Conservation (phyloP, 2,329 filamentous ascomycete species). For the Pseudogymnoascus sp. region DNA sequence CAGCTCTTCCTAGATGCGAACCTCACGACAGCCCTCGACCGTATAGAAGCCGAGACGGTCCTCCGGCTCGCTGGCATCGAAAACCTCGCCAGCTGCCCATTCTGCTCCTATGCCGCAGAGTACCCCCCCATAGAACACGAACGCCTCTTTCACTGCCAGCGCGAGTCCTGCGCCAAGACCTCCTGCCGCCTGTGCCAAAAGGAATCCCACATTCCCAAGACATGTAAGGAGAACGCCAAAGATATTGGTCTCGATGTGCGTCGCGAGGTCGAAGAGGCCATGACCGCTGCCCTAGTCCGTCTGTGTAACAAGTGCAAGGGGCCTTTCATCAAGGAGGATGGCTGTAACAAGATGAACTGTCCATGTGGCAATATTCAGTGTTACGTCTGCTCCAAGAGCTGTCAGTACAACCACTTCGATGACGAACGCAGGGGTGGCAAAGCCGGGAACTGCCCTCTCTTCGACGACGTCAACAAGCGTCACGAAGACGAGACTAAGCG, state of each 20-base stretch:
- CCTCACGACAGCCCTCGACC: constrained; percentile 55
- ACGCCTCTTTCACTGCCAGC: constrained; percentile 66
- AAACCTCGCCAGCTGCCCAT: constrained; percentile 68
- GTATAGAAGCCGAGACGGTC: constrained; percentile 62
- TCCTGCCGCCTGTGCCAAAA: constrained; percentile 63
- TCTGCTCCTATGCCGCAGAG: constrained; percentile 73
- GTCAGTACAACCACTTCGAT: constrained; percentile 65
- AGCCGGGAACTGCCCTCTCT: constrained; percentile 56
- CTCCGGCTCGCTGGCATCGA: constrained; percentile 65
- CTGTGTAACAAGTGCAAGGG: constrained; percentile 59
- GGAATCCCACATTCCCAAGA: constrained; percentile 63
- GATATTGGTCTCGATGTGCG: constrained; percentile 55
- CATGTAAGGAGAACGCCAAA: constrained; percentile 58
- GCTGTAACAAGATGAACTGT: constrained; percentile 82
- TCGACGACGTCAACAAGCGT: constrained; percentile 52
- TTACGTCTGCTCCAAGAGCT: constrained; percentile 64
- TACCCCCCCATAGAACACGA: constrained; percentile 60
- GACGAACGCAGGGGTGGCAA: constrained; percentile 41
- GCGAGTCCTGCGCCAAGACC: constrained; percentile 53
- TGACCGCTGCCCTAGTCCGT: constrained; percentile 71
- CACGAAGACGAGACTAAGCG: constrained; percentile 56
- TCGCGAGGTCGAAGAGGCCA: constrained; percentile 72
- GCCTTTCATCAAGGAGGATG: constrained; percentile 68
- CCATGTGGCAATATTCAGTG: constrained; percentile 49
- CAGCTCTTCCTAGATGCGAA: constrained; percentile 50